These are phyloP conservation scores for Dothideomycetidae sp. DNA, from an alignment of 2,329 filamentous ascomycete genomes.

Conservation along the genomic window DNA sequence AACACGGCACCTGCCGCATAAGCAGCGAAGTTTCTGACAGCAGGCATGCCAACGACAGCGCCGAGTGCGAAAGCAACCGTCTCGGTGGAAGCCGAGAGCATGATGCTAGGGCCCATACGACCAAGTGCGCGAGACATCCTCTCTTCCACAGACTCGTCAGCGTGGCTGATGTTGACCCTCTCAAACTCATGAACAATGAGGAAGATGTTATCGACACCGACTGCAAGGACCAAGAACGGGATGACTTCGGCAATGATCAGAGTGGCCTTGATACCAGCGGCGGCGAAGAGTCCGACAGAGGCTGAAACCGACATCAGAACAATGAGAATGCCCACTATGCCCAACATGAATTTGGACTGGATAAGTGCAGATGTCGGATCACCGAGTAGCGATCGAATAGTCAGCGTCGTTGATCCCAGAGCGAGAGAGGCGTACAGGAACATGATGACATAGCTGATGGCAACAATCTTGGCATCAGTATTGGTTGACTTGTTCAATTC, in stretches of 20 bases:
- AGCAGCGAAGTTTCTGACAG: slow-evolving; percentile 90
- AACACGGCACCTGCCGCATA: slow-evolving; percentile 94
- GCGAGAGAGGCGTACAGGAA: slow-evolving; percentile 93
- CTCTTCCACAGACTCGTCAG: slow-evolving; percentile 74
- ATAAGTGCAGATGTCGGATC: slow-evolving; percentile 78
- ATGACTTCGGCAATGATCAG: slow-evolving; percentile 98
- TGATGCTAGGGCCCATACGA: slow-evolving; percentile 89
- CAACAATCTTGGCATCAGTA: slow-evolving; percentile 91
- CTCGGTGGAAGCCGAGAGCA: slow-evolving; percentile 88
- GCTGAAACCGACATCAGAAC: slow-evolving; percentile 95
- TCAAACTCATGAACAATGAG: slow-evolving; percentile 97
- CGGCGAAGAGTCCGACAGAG: slow-evolving; percentile 89
- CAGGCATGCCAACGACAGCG: slow-evolving; percentile 92
- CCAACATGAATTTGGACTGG: slow-evolving; percentile 91
- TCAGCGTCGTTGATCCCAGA: slow-evolving; percentile 74
- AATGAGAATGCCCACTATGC: slow-evolving; percentile 86
- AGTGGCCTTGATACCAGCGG: slow-evolving; percentile 80
- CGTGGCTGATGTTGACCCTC: slow-evolving; percentile 79
- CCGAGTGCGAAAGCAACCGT: slow-evolving; percentile 87
- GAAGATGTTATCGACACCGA: slow-evolving; percentile 98
- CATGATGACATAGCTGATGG: slow-evolving; percentile 97
- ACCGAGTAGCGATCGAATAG: slow-evolving; percentile 58
- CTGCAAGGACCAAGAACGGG: slow-evolving; percentile 87
- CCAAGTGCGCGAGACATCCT: slow-evolving; percentile 79
- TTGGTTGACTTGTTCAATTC: slow-evolving; percentile 97